Evolutionary conservation across 2,329 filamentous ascomycete genomes (phyloP).

Genomic region (Hypoxylon sp.): DNA sequence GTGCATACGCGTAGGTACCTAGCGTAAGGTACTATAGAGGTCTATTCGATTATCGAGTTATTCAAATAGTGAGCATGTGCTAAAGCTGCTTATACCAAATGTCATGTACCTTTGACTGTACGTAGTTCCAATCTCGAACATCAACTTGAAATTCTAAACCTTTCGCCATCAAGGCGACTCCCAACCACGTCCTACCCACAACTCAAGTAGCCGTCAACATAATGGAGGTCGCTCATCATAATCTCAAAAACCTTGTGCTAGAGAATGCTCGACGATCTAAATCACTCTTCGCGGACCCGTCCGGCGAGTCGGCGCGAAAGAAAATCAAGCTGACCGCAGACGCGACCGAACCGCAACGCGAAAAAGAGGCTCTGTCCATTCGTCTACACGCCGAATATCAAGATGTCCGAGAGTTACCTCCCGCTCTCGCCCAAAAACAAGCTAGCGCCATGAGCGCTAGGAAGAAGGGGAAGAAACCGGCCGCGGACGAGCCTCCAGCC

Average conservation of each 20-base stretch:
- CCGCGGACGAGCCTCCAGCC: conserved; percentile 45
- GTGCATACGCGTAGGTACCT: no score
- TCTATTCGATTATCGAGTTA: not conserved
- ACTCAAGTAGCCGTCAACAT: conserved; percentile 3
- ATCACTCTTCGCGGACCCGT: conserved; percentile 45
- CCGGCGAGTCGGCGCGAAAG: conserved; percentile 47
- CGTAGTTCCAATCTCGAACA: not conserved
- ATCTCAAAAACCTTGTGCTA: conserved; percentile 48
- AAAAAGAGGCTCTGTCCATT: conserved; percentile 50
- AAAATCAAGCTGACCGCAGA: conserved; percentile 47
- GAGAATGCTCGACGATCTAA: conserved; percentile 51
- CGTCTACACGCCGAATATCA: conserved; percentile 52
- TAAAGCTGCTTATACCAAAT: not conserved
- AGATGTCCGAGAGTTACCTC: conserved; percentile 48
- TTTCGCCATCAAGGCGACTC: conserved; percentile 2
- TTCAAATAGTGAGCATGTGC: not conserved
- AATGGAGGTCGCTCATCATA: conserved; percentile 47
- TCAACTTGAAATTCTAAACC: not conserved
- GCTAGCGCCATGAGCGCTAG: conserved; percentile 49
- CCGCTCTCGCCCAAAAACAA: conserved; percentile 54
- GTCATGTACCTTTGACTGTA: not conserved
- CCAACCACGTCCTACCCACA: not conserved
- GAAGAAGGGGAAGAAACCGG: conserved; percentile 48
- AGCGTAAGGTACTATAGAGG: no score
- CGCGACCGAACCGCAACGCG: conserved; percentile 44